A percentile compares a stretch with the other conserved stretches of the same genome.
These are phyloP conservation scores for Penicillium verhagenii DNA, from an alignment of 495 filamentous ascomycete genomes.

Conservation along the genomic window DNA sequence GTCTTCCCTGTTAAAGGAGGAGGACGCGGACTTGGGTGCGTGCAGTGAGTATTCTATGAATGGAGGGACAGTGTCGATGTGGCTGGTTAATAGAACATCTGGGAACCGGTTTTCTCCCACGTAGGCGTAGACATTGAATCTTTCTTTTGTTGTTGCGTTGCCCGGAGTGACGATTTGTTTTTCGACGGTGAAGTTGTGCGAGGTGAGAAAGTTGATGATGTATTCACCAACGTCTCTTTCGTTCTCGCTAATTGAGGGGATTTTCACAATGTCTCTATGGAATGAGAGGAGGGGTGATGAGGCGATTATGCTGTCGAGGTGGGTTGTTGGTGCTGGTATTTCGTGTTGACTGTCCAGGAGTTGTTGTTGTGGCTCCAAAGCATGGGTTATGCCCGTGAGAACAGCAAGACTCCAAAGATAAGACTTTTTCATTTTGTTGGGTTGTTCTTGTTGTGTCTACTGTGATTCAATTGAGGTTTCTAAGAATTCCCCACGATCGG, in stretches of 20 bases:
- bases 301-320: background rate
- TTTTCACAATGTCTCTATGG: background rate
- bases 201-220: background rate
- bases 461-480: too few species aligned
- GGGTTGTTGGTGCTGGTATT: background rate
- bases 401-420: background rate
- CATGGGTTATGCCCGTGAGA: background rate
- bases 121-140: conserved; percentile 10
- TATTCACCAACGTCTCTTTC: background rate
- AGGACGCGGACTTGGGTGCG: conserved; percentile 22
- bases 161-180: background rate
- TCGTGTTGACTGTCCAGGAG: background rate
- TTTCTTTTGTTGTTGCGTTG: background rate
- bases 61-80: conserved; percentile 58
- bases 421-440: background rate
- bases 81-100: conserved; percentile 58
- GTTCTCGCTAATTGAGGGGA: background rate
- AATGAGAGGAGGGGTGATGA: background rate
- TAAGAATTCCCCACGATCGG: background rate
- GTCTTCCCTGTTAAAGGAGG: conserved; percentile 36
- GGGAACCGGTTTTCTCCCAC: conserved; percentile 3
- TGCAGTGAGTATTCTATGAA: conserved; percentile 49
- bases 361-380: background rate
- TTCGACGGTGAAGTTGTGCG: background rate
- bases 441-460: too few species aligned